Conservation (phyloP, 305 asterid genomes). For the Plantago coronopus region DNA sequence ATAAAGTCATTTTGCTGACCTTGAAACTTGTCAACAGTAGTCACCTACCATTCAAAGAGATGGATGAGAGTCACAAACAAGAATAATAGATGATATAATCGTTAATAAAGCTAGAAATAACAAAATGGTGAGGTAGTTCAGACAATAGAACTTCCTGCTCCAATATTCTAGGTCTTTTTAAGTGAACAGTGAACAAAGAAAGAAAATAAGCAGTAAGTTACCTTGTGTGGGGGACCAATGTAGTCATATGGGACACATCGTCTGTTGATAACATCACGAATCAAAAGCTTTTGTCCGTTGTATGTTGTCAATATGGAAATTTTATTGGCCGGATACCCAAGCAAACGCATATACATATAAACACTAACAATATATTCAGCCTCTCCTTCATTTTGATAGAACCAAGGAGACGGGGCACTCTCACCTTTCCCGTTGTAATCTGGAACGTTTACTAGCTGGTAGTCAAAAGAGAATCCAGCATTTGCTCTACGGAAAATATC, state of each 20-base stretch:
- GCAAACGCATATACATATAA: slow-evolving; percentile 91
- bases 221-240: slow-evolving; percentile 96
- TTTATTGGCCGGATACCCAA: slow-evolving; percentile 92
- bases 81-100: not conserved
- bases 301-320: slow-evolving; percentile 93
- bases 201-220: slow-evolving; percentile 23
- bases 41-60: slow-evolving; percentile 43
- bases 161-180: too few species aligned
- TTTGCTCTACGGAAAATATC: slow-evolving; percentile 65
- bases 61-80: not conserved
- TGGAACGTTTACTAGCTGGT: slow-evolving; percentile 87
- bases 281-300: slow-evolving; percentile 96
- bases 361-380: slow-evolving; percentile 91
- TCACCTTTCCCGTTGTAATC: slow-evolving; percentile 94
- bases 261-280: slow-evolving; percentile 90
- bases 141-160: too few species aligned
- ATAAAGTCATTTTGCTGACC: slow-evolving; percentile 95
- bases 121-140: not conserved
- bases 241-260: slow-evolving; percentile 85
- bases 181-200: too few species aligned
- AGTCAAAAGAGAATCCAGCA: slow-evolving; percentile 84
- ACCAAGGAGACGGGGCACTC: slow-evolving; percentile 98
- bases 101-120: not conserved
- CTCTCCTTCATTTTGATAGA: slow-evolving; percentile 97
- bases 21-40: slow-evolving; percentile 97